Conservation (phyloP, 2,329 filamentous ascomycete genomes). For the Aschersonia sp. region DNA sequence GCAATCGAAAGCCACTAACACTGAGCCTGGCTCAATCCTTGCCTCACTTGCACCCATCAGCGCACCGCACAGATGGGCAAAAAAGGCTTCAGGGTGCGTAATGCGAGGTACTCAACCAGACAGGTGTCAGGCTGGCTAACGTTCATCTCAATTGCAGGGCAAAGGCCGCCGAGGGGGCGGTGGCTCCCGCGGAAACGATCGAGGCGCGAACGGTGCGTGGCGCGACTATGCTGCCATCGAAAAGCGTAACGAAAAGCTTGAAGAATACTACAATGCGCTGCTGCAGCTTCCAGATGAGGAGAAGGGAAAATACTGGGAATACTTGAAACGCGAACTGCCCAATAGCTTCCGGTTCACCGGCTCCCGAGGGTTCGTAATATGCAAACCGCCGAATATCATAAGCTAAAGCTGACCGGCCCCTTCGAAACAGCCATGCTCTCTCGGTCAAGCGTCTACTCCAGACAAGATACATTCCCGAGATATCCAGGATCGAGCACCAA, state of each 20-base stretch:
- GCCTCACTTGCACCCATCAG: no score
- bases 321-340: slow-evolving; percentile 70
- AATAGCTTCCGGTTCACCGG: slow-evolving; percentile 98
- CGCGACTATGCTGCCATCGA: slow-evolving; percentile 30
- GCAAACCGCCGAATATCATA: slow-evolving; percentile 1
- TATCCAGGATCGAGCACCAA: slow-evolving; percentile 66
- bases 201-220: slow-evolving; percentile 11
- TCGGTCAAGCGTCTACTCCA: slow-evolving; percentile 80
- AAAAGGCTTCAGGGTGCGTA: slow-evolving; percentile 19
- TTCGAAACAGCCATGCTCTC: slow-evolving; percentile 60
- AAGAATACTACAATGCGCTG: slow-evolving; percentile 72
- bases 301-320: slow-evolving; percentile 67
- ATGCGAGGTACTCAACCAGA: background rate
- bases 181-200: slow-evolving; percentile 12
- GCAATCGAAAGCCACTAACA: no score
- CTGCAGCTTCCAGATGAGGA: slow-evolving; percentile 66
- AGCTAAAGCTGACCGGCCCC: background rate
- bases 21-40: no score
- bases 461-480: slow-evolving; percentile 79
- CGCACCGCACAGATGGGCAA: slow-evolving; percentile 15
- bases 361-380: slow-evolving; percentile 56
- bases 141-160: slow-evolving; percentile 11
- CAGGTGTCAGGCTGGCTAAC: background rate
- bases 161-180: slow-evolving; percentile 21
- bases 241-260: slow-evolving; percentile 73